Evolutionary conservation across 2,329 filamentous ascomycete genomes (phyloP), one percentile per base, ranked within the genome.

Genomic region (Cadophora sp.): DNA sequence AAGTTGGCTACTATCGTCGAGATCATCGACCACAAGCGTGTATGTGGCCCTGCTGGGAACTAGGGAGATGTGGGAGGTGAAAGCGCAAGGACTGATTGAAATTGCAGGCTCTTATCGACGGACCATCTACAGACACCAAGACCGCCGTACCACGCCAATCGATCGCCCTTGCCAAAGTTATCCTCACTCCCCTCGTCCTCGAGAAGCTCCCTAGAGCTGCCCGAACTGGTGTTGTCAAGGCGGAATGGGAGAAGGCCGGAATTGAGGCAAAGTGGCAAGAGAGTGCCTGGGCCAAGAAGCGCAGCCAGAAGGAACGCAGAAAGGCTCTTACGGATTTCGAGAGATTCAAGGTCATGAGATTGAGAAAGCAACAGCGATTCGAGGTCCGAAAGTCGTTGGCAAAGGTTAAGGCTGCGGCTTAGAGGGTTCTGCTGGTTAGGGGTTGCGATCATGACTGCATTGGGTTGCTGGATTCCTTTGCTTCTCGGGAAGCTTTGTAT

Each of bases 21-120:
- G 90, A 98, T 99, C 84, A 96, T 99, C 86, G 96, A 99, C 86
- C 95, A 99, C 91, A 97, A 97, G 90, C 94, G 96, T 85, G 96
- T 99, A 97, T 82, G 96, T 93, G 80, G 22, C 51, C 63, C 61
- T 69, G 43, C 16, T 53, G 41, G 27, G 43, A 39, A 36, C 47
- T 56, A 50, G 14, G 63, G 18, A 65, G 39, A 36, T 50, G 56
- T 53, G 14, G 62, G n/a, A 65, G 43, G 22, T 41, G 48, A 33
- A 66, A 62, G 66, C 47, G 11, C 66, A 68, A 72, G 72, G 71
- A 73, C 68, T 75, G 69, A 77, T 68, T 69, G 36, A 62, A 48
- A 72, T 78, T 78, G 73, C 82, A 99, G 96, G 93, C 94, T 84
- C 91, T 99, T 81, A 89, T 99, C 81, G 96, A 99, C 83, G 95